Evolutionary conservation across 2,329 filamentous ascomycete genomes (phyloP).

Genomic region (Cytospora paraplurivora): DNA sequence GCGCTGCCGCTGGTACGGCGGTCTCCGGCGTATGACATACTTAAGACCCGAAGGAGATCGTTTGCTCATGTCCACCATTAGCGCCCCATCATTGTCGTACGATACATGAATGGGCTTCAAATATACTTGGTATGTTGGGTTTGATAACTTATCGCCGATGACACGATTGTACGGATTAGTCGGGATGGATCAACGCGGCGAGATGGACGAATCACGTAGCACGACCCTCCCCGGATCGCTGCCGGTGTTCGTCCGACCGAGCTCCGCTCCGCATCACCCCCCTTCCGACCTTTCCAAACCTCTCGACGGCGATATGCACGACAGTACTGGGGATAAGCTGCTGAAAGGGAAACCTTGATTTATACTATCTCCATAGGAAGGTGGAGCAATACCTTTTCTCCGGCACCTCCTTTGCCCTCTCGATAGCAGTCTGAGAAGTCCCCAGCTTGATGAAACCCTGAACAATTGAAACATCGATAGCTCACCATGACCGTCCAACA

Average conservation of each 20-base stretch:
- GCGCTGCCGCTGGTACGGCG: conserved; percentile 5
- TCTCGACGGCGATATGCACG: not conserved
- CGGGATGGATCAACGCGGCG: not conserved
- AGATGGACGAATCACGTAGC: not conserved
- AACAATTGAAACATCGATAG: too few species aligned
- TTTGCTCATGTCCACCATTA: too few species aligned
- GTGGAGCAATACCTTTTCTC: not conserved
- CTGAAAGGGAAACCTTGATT: not conserved
- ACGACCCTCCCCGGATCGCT: not conserved
- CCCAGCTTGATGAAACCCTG: too few species aligned
- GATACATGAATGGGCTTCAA: too few species aligned
- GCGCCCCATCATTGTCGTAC: too few species aligned
- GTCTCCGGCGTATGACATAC: conserved; percentile 15
- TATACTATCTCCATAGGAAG: not conserved
- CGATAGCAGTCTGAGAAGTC: not conserved
- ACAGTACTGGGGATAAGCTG: not conserved
- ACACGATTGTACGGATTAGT: too few species aligned
- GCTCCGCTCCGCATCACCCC: not conserved
- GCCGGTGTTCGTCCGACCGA: not conserved
- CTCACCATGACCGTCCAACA: conserved; percentile 8
- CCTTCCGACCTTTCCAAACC: not conserved
- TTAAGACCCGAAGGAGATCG: too few species aligned
- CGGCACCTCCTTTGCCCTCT: not conserved
- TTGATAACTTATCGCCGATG: too few species aligned
- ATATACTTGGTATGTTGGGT: too few species aligned